Evolutionary conservation across 768 basidiomycete species (phyloP), one percentile per base, ranked within the genome.

Genomic region (Tricholoma saponaceum): DNA sequence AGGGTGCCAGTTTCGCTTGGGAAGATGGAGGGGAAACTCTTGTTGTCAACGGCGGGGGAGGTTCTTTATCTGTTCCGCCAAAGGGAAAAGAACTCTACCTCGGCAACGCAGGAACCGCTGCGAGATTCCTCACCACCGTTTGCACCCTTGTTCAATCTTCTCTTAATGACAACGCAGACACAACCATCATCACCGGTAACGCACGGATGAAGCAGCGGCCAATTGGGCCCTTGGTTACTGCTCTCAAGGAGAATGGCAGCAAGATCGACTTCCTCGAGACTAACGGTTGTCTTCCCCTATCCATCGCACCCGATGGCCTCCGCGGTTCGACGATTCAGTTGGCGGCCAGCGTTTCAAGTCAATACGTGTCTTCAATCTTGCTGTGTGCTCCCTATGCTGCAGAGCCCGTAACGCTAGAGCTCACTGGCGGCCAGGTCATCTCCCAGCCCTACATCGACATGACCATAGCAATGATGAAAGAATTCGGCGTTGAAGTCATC

Each of bases 361-460:
- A 99, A 85, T 99, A 98, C 67, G 97, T 98, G 33, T 97, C 94
- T 4, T 95, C 95, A 8, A 93, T 98, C 68, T 83, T 99, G 6
- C 87, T 98, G 37, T 97, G 95, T 68, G 95, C 97, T 0, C 97
- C 96, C 1, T 99, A 98, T 67, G 95, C 96, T 1, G 65, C 72
- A 26, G 79, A 92, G 67, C 79, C 89, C n/a, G 83, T 97, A 58
- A 87, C 85, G 2, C 86, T 98, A 53, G 90, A 97, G 73, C 83
- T 99, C 60, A 89, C 84, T 0, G 97, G 96, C 10, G 96, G 94
- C 0, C 87, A 91, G 58, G 97, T 98, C 67, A 98, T 99, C 69
- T 97, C 94, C 5, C 96, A 98, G 74, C 95, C 95, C 0, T 99
- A 98, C 76, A 98, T 99, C 71, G 95, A 99, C 75, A 98, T 98